Evolutionary conservation across 768 basidiomycete genomes (phyloP).

Genomic region (Rhodotorula graminis): DNA sequence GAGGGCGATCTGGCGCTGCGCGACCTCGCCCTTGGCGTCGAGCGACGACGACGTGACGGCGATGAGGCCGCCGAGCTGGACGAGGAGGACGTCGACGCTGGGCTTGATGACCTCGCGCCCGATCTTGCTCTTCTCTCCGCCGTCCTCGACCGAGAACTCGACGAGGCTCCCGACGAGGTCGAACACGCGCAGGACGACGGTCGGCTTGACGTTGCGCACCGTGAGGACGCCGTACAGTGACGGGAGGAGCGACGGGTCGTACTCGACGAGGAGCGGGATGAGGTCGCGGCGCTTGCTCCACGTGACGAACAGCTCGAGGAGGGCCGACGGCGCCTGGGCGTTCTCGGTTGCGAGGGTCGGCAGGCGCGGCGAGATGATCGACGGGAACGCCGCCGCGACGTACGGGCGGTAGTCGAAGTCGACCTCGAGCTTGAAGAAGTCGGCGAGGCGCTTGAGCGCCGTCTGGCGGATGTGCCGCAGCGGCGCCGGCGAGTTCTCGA

Average conservation of each 20-base stretch:
- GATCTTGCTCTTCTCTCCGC: conserved; percentile 51
- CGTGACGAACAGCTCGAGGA: conserved; percentile 74
- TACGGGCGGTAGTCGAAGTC: conserved; percentile 71
- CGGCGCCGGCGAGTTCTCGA: conserved; percentile 43
- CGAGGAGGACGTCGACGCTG: conserved; percentile 65
- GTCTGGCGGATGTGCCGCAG: conserved; percentile 68
- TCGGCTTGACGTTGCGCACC: conserved; percentile 77
- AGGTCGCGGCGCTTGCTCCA: conserved; percentile 65
- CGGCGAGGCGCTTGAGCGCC: conserved; percentile 76
- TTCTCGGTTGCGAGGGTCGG: conserved; percentile 72
- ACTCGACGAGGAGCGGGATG: conserved; percentile 62
- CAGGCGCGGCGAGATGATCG: conserved; percentile 78
- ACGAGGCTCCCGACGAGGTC: conserved; percentile 73
- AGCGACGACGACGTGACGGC: conserved; percentile 54
- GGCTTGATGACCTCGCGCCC: conserved; percentile 61
- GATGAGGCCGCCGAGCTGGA: conserved; percentile 65
- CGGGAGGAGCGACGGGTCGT: conserved; percentile 64
- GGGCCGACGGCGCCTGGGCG: conserved; percentile 80
- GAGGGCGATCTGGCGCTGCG: conserved; percentile 74
- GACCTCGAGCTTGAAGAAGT: conserved; percentile 75
- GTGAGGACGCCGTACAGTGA: conserved; percentile 76
- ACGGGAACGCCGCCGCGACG: conserved; percentile 61
- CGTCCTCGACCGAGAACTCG: conserved; percentile 52
- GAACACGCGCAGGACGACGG: conserved; percentile 72
- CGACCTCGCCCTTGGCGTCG: conserved; percentile 52